Evolutionary conservation across 1,284 basidiomycete genomes (phyloP).

Genomic region (Ceratobasidium sp.): DNA sequence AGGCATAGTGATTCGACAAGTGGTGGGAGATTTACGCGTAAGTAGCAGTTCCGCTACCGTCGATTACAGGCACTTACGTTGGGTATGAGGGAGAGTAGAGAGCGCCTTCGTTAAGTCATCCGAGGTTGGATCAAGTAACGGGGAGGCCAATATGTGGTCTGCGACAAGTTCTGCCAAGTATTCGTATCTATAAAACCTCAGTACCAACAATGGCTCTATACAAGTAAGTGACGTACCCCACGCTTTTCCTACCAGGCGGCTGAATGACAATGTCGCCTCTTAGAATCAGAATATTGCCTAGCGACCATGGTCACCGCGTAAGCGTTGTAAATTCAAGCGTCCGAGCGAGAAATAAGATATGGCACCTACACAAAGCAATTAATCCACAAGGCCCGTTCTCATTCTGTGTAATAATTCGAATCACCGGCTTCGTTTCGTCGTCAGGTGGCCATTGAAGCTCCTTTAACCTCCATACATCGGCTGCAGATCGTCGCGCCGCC

Average conservation of each 20-base stretch:
- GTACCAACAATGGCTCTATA: not conserved
- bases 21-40: not conserved
- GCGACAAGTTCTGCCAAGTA: constrained; percentile 85
- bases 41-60: not conserved
- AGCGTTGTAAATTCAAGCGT: not conserved
- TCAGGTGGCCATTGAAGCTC: constrained; percentile 63
- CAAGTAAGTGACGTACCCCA: constrained; percentile 55
- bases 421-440: constrained; percentile 58
- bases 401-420: constrained; percentile 85
- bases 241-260: constrained; percentile 73
- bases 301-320: constrained; percentile 49
- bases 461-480: constrained; percentile 86
- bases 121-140: constrained; percentile 65
- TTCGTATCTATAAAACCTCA: constrained; percentile 71
- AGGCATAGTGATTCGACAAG: constrained; percentile 13
- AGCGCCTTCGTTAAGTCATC: constrained; percentile 81
- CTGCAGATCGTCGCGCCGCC: constrained; percentile 55
- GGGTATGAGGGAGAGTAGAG: constrained; percentile 84
- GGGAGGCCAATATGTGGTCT: constrained; percentile 77
- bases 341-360: not conserved
- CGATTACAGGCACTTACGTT: constrained; percentile 67
- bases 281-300: constrained; percentile 85
- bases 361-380: constrained; percentile 80
- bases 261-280: constrained; percentile 81
- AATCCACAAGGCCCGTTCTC: constrained; percentile 90